Evolutionary conservation across 2,329 filamentous ascomycete species (phyloP).

Genomic region (Colletotrichum sidae): DNA sequence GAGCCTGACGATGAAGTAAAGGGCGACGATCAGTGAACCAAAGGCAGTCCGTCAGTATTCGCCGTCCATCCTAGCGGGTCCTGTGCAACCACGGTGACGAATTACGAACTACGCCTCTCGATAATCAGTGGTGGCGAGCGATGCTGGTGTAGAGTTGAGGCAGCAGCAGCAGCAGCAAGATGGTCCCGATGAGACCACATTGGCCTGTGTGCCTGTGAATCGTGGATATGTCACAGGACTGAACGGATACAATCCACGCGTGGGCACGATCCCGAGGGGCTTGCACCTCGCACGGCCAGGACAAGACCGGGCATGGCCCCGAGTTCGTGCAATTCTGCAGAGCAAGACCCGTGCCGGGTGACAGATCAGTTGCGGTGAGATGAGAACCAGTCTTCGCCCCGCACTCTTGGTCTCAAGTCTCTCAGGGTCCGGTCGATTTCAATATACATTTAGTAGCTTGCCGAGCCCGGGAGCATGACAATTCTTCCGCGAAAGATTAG

Average conservation of each 20-base stretch:
- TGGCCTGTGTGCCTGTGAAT: constrained; percentile 20
- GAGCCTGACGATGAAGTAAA: constrained; percentile 24
- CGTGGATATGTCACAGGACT: constrained; percentile 28
- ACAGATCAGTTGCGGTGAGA: constrained; percentile 37
- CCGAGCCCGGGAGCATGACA: constrained; percentile 18
- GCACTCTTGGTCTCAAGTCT: constrained; percentile 6
- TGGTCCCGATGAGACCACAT: constrained; percentile 24
- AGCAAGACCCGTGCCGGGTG: constrained; percentile 21
- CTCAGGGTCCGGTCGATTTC: constrained; percentile 2
- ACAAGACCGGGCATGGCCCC: constrained; percentile 24
- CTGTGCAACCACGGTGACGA: constrained; percentile 16
- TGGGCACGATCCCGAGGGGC: constrained; percentile 22
- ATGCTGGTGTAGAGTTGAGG: constrained; percentile 7
- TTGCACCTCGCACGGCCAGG: constrained; percentile 23
- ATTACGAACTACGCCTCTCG: not conserved
- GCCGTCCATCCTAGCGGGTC: constrained; percentile 20
- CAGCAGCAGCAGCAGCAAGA: constrained; percentile 7
- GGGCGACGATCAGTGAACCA: constrained; percentile 18
- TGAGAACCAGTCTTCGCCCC: constrained; percentile 21
- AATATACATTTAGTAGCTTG: not conserved
- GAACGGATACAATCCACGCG: constrained; percentile 22
- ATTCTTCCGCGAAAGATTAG: constrained; percentile 31
- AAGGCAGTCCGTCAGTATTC: constrained; percentile 21
- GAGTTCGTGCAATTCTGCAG: constrained; percentile 5
- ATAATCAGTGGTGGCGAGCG: not conserved